phyloP scores from a whole-genome alignment of 108 stramenopile species.

The Cyclotella cryptica region DNA sequence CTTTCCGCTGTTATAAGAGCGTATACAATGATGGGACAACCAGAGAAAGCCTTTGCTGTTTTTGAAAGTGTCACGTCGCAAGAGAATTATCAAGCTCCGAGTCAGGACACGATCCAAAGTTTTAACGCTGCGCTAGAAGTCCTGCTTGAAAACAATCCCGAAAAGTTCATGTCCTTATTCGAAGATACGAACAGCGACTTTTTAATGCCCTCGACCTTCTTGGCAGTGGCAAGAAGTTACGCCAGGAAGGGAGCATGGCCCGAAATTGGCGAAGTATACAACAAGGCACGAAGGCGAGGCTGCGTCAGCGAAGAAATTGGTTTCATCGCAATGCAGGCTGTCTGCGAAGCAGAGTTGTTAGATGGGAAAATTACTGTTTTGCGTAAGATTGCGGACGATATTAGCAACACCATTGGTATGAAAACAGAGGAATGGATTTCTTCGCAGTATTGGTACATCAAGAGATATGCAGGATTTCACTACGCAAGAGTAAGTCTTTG shows the following conservation, averaged over 20 bases:
- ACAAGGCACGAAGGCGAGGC: conserved; percentile 50
- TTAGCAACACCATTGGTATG: conserved; percentile 52
- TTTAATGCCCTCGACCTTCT: conserved; percentile 48
- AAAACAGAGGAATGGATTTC: conserved; percentile 56
- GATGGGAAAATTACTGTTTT: conserved; percentile 63
- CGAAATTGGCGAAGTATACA: conserved; percentile 61
- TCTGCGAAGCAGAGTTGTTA: conserved; percentile 44
- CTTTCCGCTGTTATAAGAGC: conserved; percentile 39
- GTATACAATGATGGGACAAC: conserved; percentile 24
- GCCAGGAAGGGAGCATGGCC: conserved; percentile 45
- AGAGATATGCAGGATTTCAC: conserved; percentile 64
- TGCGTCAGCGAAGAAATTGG: conserved; percentile 69
- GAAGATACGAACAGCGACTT: conserved; percentile 14
- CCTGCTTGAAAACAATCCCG: conserved; percentile 22
- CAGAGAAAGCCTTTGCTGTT: conserved; percentile 28
- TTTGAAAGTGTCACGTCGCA: conserved; percentile 13
- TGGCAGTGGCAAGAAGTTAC: conserved; percentile 42
- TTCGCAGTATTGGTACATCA: conserved; percentile 71
- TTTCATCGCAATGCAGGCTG: conserved; percentile 68
- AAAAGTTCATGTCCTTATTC: conserved; percentile 37
- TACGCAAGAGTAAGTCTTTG: conserved; percentile 54
- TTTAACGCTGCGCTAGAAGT: conserved; percentile 26
- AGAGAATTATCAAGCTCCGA: not conserved
- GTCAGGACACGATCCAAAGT: conserved; percentile 34
- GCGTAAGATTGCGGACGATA: conserved; percentile 65